Percentiles rank a stretch among this genome's conserved stretches.
phyloP scores from a whole-genome alignment of 495 filamentous ascomycete genomes.

The Durotheca rogersii region DNA sequence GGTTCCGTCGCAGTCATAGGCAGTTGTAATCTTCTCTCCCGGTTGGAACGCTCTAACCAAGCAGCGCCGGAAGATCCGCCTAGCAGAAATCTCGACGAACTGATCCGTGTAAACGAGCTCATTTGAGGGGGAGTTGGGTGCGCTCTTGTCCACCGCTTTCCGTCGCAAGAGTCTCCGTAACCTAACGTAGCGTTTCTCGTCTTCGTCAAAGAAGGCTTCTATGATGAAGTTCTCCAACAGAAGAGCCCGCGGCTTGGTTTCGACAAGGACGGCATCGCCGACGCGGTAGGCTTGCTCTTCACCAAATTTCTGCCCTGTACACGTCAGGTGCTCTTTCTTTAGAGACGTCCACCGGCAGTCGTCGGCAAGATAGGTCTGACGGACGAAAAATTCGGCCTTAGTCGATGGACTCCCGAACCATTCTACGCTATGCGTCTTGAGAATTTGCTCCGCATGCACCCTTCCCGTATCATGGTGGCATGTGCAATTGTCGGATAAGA shows the following conservation, averaged over 20 bases:
- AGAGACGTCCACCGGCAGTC: conserved; percentile 55
- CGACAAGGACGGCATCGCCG: conserved; percentile 59
- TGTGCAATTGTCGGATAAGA: conserved; percentile 74
- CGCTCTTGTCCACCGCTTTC: conserved; percentile 38
- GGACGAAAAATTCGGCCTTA: conserved; percentile 58
- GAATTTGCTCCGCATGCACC: conserved; percentile 53
- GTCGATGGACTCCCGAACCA: conserved; percentile 53
- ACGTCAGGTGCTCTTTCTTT: conserved; percentile 46
- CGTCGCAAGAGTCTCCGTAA: conserved; percentile 51
- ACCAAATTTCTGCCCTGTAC: conserved; percentile 29
- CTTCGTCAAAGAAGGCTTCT: conserved; percentile 42
- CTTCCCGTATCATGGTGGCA: conserved; percentile 48
- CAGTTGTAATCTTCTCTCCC: conserved; percentile 51
- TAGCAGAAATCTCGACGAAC: conserved; percentile 39
- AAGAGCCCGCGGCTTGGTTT: conserved; percentile 16
- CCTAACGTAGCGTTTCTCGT: conserved; percentile 32
- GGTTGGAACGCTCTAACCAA: conserved; percentile 56
- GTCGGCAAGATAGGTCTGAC: conserved; percentile 62
- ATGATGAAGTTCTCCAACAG: conserved; percentile 59
- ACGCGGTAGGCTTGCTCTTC: conserved; percentile 32
- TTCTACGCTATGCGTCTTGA: conserved; percentile 53
- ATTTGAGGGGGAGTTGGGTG: conserved; percentile 52
- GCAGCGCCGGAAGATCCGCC: conserved; percentile 55
- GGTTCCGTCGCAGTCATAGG: conserved; percentile 63
- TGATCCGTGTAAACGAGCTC: conserved; percentile 63